Evolutionary conservation across 306 rosid species (phyloP), one percentile per base, ranked within the genome.

Genomic region (Vicia sativa): DNA sequence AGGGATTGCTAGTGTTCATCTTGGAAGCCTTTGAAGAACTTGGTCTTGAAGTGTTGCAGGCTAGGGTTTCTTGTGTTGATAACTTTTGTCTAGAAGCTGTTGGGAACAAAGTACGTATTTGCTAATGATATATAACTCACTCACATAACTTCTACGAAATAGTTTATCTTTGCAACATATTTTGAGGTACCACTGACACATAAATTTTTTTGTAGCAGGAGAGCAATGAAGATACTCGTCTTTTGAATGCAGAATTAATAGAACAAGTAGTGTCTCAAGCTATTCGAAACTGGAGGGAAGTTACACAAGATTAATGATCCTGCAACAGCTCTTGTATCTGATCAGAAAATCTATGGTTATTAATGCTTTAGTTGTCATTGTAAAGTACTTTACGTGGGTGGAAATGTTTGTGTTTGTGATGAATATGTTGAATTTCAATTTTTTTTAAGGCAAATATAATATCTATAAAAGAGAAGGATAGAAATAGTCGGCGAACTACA

Each of bases 51-150:
- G 87, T 87, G 34, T 73, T 73, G 19, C 85, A 85, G 9, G 88
- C 95, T 83, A 81, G 95, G 91, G 85, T 83, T 83, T 87, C 95
- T 63, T 85, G 87, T 76, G 78, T 70, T 1, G 62, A 75, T 41
- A 77, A 25, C 48, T 87, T 85, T 38, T 75, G 41, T 58, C 61
- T 87, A 67, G 88, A 87, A 81, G 87, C 87, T 26, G 12, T 75
- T 28, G 87, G 69, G 65, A 63, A 72, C 71, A 79, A 66, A 69
- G 86, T 85, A 65, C 55, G 84, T 82, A 85, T 54, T 62, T 62
- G 18, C 10, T 62, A 39, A 71, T 42, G 7, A 34, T 61, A 16
- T 41, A 5, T 31, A 5, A 64, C 21, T 37, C 29, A 43, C 10
- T 18, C 34, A 53, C 5, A 59, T 26, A 59, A 31, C 35, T 5